These are phyloP conservation scores for Draba incana DNA, from an alignment of 345 rosid genomes.

Conservation along the genomic window DNA sequence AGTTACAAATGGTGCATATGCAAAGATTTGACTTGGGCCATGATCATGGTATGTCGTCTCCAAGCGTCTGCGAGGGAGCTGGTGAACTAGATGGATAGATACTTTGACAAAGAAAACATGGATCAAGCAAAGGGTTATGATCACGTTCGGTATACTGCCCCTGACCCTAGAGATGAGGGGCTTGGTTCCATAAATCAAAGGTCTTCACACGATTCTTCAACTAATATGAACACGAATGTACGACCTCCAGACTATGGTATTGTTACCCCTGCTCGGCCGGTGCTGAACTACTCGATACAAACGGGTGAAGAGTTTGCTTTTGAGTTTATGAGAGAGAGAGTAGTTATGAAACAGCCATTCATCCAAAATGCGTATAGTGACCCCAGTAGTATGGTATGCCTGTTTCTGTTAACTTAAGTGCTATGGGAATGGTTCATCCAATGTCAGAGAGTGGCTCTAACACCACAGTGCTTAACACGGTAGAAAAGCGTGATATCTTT, in stretches of 20 bases:
- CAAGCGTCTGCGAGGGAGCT: conserved; percentile 25
- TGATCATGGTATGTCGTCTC: conserved; percentile 34
- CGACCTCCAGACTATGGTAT: conserved; percentile 44
- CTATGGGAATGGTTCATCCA: conserved; percentile 37
- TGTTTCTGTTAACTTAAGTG: conserved; percentile 38
- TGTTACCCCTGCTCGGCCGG: conserved; percentile 41
- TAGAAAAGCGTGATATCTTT: conserved; percentile 28
- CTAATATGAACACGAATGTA: conserved; percentile 27
- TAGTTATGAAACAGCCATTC: conserved; percentile 35
- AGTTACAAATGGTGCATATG: conserved; percentile 26
- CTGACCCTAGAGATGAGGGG: conserved; percentile 41
- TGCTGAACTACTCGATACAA: conserved; percentile 45
- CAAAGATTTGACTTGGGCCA: conserved; percentile 20
- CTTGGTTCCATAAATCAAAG: conserved; percentile 37
- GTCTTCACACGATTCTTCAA: conserved; percentile 38
- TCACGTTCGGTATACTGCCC: conserved; percentile 34
- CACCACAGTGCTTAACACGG: conserved; percentile 25
- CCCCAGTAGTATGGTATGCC: conserved; percentile 34
- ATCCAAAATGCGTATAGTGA: conserved; percentile 36
- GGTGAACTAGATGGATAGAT: conserved; percentile 37
- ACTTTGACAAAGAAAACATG: conserved; percentile 36
- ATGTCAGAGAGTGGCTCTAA: conserved; percentile 33
- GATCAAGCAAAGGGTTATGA: conserved; percentile 44
- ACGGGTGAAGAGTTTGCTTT: conserved; percentile 48
- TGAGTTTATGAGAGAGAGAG: conserved; percentile 46